phyloP scores from a whole-genome alignment of 768 basidiomycete genomes.

The Leccinum aurantiacum region DNA sequence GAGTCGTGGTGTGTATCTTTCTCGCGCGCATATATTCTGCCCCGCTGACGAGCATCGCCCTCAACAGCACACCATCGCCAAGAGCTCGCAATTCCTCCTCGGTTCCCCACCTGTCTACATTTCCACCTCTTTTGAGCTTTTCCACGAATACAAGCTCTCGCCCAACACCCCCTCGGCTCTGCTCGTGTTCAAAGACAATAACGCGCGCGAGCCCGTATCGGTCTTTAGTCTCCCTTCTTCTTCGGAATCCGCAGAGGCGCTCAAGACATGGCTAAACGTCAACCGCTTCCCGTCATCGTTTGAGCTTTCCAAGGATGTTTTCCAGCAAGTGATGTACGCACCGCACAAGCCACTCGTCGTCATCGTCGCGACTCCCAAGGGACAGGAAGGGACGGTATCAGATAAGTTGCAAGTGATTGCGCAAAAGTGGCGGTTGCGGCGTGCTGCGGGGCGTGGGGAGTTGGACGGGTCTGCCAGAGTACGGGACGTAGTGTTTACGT shows the following conservation, averaged over 20 bases:
- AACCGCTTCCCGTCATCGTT: conserved; percentile 73
- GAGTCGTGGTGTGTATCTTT: conserved; percentile 32
- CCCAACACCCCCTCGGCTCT: conserved; percentile 54
- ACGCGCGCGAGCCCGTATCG: conserved; percentile 45
- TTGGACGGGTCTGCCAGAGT: conserved; percentile 5
- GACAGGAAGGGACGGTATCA: conserved; percentile 41
- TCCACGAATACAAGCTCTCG: conserved; percentile 37
- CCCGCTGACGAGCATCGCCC: background rate
- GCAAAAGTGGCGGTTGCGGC: conserved; percentile 53
- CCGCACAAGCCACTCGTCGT: conserved; percentile 76
- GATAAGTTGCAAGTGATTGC: conserved; percentile 52
- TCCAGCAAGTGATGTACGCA: conserved; percentile 84
- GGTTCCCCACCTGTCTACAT: conserved; percentile 50
- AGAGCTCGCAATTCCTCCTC: conserved; percentile 51
- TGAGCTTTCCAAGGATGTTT: conserved; percentile 77
- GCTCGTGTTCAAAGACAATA: conserved; percentile 64
- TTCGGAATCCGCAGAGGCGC: background rate
- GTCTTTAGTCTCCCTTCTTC: conserved; percentile 32
- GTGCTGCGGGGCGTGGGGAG: background rate
- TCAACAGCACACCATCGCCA: conserved; percentile 50
- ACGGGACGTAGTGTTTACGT: conserved; percentile 75
- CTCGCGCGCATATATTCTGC: background rate
- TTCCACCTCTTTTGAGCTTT: conserved; percentile 36
- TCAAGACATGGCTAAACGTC: conserved; percentile 57
- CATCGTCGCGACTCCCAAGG: conserved; percentile 53